Evolutionary conservation across 108 stramenopile species (phyloP).

Genomic region (Chaetoceros muelleri): DNA sequence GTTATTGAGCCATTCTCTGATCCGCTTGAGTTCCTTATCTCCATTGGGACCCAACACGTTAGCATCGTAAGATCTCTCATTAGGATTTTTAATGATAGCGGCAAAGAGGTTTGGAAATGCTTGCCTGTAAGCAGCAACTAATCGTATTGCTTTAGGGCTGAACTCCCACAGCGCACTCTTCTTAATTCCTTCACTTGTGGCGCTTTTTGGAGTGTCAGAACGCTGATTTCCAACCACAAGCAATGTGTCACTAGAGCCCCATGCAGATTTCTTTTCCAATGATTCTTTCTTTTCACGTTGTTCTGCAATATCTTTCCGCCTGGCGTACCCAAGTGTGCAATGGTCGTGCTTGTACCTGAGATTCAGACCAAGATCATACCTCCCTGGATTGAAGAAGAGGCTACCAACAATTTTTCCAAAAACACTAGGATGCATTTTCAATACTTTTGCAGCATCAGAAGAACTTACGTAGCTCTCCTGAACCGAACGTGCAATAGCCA

Average conservation of each 20-base stretch:
- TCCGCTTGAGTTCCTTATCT: conserved; percentile 45
- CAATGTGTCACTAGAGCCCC: conserved; percentile 75
- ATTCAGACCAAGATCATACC: conserved; percentile 90
- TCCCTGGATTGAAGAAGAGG: conserved; percentile 70
- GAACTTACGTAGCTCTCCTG: conserved; percentile 77
- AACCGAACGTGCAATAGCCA: conserved; percentile 69
- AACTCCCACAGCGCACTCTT: conserved; percentile 86
- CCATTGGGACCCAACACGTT: conserved; percentile 61
- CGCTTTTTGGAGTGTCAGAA: conserved; percentile 7
- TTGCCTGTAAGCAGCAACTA: conserved; percentile 82
- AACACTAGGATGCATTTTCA: conserved; percentile 64
- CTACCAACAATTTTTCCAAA: conserved; percentile 82
- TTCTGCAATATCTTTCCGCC: conserved; percentile 30
- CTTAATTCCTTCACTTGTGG: conserved; percentile 21
- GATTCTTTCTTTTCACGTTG: conserved; percentile 21
- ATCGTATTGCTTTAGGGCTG: conserved; percentile 79
- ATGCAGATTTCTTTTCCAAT: conserved; percentile 38
- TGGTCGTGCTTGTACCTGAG: conserved; percentile 71
- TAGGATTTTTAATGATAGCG: conserved; percentile 54
- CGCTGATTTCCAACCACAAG: conserved; percentile 66
- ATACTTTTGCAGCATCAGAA: conserved; percentile 67
- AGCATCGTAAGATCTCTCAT: conserved; percentile 82
- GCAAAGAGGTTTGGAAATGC: conserved; percentile 87
- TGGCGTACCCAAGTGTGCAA: conserved; percentile 83
- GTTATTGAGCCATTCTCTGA: conserved; percentile 78